A percentile compares a stretch with the other conserved stretches of the same genome.
These are phyloP conservation scores for Heliamphora pulchella DNA, from an alignment of 179 eudicot genomes.

Conservation along the genomic window DNA sequence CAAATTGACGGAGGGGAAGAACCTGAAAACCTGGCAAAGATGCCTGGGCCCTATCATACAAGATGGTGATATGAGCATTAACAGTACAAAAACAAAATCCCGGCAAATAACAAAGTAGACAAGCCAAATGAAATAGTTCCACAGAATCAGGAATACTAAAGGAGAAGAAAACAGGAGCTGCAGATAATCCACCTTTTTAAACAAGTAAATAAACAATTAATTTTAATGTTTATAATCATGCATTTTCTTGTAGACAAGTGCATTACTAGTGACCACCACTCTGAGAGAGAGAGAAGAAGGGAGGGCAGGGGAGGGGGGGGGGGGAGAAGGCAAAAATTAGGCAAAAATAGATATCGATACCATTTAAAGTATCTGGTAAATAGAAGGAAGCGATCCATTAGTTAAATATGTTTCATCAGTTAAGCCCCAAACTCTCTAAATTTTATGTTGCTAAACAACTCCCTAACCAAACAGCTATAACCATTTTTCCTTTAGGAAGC, in stretches of 20 bases:
- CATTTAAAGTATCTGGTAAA: neutral
- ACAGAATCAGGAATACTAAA: neutral
- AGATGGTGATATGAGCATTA: constrained; percentile 8
- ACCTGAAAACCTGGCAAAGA: constrained; percentile 80
- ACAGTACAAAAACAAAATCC: neutral
- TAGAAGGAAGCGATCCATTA: neutral
- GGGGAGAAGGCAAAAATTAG: too few relatives aligned
- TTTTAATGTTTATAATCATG: neutral
- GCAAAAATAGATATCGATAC: neutral
- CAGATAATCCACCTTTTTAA: neutral
- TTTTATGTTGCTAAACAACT: neutral
- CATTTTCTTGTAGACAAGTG: neutral
- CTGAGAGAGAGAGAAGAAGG: too few relatives aligned
- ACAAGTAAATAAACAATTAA: neutral
- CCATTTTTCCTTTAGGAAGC: neutral
- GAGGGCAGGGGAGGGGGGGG: too few relatives aligned
- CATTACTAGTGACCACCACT: neutral
- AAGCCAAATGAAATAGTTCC: neutral
- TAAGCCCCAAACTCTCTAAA: neutral
- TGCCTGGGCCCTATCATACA: constrained; percentile 52
- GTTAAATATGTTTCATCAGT: neutral
- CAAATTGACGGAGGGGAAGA: constrained; percentile 91
- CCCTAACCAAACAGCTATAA: neutral
- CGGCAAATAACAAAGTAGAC: neutral
- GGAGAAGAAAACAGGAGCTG: neutral